A percentile compares a stretch with the other conserved stretches of the same genome.
These are phyloP conservation scores for Metschnikowia kunwiensis DNA, from an alignment of 805 yeast species.

Conservation along the genomic window DNA sequence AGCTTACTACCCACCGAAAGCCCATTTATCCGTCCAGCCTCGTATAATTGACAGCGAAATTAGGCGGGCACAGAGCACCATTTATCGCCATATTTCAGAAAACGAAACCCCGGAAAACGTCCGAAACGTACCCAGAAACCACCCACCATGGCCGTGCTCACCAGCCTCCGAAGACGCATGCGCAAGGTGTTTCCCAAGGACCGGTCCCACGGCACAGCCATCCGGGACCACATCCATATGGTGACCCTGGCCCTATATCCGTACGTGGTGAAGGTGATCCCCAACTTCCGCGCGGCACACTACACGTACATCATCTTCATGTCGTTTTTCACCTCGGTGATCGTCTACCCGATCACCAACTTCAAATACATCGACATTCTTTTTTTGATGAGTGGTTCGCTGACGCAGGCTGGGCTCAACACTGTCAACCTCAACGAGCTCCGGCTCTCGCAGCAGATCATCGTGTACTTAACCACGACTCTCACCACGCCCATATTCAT, in stretches of 20 bases:
- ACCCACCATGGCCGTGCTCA: background rate
- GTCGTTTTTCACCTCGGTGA: constrained; percentile 65
- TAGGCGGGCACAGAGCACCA: too few relatives aligned
- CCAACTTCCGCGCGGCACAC: constrained; percentile 62
- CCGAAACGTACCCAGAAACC: too few relatives aligned
- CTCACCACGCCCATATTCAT: constrained; percentile 86
- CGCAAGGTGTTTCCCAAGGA: constrained; percentile 2
- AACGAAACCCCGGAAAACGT: too few relatives aligned
- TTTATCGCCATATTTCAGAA: too few relatives aligned
- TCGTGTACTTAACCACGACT: constrained; percentile 58
- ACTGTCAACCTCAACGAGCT: constrained; percentile 67
- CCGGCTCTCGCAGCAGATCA: constrained; percentile 74
- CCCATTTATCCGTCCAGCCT: too few relatives aligned
- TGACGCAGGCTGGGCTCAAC: constrained; percentile 91
- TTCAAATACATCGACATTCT: constrained; percentile 72
- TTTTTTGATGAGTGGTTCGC: constrained; percentile 70
- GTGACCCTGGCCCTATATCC: constrained; percentile 41
- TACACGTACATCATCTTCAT: constrained; percentile 64
- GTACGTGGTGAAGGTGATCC: constrained; percentile 38
- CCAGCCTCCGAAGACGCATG: background rate
- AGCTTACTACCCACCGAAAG: too few relatives aligned
- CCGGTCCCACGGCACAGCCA: constrained; percentile 7
- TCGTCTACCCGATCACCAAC: constrained; percentile 73
- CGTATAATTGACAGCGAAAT: too few relatives aligned
- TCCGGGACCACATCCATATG: constrained; percentile 26